phyloP scores from a whole-genome alignment of 148 eudicot genomes.

The Vaccinium vitisidaea region DNA sequence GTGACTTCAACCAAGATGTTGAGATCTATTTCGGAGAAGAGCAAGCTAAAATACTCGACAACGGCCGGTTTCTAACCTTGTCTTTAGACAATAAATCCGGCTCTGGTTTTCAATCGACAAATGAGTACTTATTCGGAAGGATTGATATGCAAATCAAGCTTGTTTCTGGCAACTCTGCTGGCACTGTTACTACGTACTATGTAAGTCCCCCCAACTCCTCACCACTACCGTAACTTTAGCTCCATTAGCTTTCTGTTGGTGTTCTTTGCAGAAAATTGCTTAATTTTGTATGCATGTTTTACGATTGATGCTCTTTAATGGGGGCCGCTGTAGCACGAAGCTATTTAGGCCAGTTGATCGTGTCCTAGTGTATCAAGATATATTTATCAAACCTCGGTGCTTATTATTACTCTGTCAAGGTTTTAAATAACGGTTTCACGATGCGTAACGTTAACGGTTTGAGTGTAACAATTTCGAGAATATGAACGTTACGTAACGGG shows the following conservation, averaged over 20 bases:
- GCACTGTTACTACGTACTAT: slow-evolving; percentile 15
- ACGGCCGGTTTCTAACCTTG: neutral
- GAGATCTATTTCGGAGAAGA: neutral
- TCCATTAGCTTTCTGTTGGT: neutral
- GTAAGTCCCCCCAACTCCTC: neutral
- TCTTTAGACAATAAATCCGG: neutral
- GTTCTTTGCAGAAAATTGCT: neutral
- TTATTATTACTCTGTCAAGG: too few relatives aligned
- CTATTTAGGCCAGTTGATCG: neutral
- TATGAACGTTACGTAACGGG: too few relatives aligned
- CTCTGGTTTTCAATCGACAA: slow-evolving; percentile 5
- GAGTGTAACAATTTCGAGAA: too few relatives aligned
- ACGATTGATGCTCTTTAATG: neutral
- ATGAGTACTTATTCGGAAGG: neutral
- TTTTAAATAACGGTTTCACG: too few relatives aligned
- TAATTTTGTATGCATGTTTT: neutral
- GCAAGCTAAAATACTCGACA: neutral
- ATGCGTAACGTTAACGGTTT: too few relatives aligned
- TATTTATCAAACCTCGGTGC: too few relatives aligned
- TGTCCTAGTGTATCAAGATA: too few relatives aligned
- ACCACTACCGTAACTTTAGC: neutral
- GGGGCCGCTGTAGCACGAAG: neutral
- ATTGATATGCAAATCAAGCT: slow-evolving; percentile 12
- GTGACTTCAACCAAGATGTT: slow-evolving; percentile 1
- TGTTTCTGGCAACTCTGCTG: slow-evolving; percentile 14